A percentile compares a stretch with the other conserved stretches of the same genome.
Evolutionary conservation across 2,329 filamentous ascomycete genomes (phyloP).

Genomic region (Trichoderma aggressivum): DNA sequence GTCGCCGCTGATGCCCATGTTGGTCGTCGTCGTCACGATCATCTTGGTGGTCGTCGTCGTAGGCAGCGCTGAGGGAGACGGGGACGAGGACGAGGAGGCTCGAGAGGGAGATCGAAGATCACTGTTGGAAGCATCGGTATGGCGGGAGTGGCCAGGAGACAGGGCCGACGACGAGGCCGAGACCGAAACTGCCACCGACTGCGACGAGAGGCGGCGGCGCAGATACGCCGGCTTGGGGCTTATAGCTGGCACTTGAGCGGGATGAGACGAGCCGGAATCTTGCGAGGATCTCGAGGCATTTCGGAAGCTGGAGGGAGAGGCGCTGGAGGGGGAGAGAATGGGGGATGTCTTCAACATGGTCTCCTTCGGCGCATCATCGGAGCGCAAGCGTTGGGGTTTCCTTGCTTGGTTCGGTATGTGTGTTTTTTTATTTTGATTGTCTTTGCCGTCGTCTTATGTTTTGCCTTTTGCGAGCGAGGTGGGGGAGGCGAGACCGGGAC

Average conservation of each 20-base stretch:
- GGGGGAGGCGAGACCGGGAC: not conserved
- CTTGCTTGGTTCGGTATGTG: not conserved
- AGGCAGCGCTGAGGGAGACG: not conserved
- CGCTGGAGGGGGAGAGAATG: slow-evolving; percentile 49
- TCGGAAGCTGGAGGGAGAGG: slow-evolving; percentile 48
- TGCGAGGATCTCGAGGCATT: slow-evolving; percentile 27
- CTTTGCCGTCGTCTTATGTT: not conserved
- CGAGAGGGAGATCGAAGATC: slow-evolving; percentile 7
- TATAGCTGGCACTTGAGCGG: slow-evolving; percentile 6
- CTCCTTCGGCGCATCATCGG: slow-evolving; percentile 48
- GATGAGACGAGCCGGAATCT: slow-evolving; percentile 10
- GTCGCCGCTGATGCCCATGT: not conserved
- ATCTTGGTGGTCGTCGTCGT: not conserved
- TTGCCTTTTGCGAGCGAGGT: not conserved
- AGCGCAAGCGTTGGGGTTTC: slow-evolving; percentile 19
- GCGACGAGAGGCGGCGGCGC: slow-evolving; percentile 12
- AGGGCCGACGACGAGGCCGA: slow-evolving; percentile 12
- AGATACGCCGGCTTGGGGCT: slow-evolving; percentile 20
- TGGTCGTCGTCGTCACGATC: not conserved
- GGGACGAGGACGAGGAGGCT: not conserved
- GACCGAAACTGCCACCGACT: not conserved
- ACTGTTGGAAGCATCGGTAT: not conserved
- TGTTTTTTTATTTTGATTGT: not conserved
- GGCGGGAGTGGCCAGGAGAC: not conserved
- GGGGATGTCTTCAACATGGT: slow-evolving; percentile 61